Conservation (phyloP, 805 yeast species). For the Phaffomyces opuntiae region DNA sequence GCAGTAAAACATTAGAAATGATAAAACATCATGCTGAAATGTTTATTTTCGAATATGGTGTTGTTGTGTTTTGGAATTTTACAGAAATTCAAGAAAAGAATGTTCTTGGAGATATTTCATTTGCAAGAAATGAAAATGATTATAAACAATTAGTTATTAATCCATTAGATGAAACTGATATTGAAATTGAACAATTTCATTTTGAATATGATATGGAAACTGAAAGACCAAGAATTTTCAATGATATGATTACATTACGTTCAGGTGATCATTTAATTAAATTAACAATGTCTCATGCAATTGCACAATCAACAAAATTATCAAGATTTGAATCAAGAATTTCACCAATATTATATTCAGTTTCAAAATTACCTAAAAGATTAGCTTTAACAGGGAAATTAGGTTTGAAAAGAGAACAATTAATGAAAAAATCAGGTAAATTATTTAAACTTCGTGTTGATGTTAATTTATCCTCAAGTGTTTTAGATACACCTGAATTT, state of each 20-base stretch:
- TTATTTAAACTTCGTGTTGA: slow-evolving; percentile 87
- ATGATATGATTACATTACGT: slow-evolving; percentile 87
- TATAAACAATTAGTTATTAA: slow-evolving; percentile 51
- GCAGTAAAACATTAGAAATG: slow-evolving; percentile 16
- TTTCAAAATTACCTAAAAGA: slow-evolving; percentile 83
- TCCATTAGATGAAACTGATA: slow-evolving; percentile 80
- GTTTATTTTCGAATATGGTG: slow-evolving; percentile 87
- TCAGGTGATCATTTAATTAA: slow-evolving; percentile 91
- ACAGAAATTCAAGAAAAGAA: slow-evolving; percentile 90
- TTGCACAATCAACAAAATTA: slow-evolving; percentile 91
- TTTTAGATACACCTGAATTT: slow-evolving; percentile 90
- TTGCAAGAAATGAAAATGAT: slow-evolving; percentile 36
- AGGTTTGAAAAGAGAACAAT: slow-evolving; percentile 78
- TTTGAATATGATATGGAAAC: slow-evolving; percentile 47
- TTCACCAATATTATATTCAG: slow-evolving; percentile 75
- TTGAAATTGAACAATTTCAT: slow-evolving; percentile 75
- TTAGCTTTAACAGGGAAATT: slow-evolving; percentile 84
- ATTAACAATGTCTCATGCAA: slow-evolving; percentile 89
- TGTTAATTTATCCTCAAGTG: slow-evolving; percentile 84
- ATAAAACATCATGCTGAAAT: slow-evolving; percentile 66
- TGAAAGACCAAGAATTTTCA: slow-evolving; percentile 71
- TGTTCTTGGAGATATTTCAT: slow-evolving; percentile 79
- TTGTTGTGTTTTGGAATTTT: slow-evolving; percentile 97
- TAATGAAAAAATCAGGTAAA: slow-evolving; percentile 83
- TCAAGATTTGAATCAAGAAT: slow-evolving; percentile 89